Base-by-base conservation (phyloP, 352 stramenopile genomes). In the Pythium myriotylum region DNA sequence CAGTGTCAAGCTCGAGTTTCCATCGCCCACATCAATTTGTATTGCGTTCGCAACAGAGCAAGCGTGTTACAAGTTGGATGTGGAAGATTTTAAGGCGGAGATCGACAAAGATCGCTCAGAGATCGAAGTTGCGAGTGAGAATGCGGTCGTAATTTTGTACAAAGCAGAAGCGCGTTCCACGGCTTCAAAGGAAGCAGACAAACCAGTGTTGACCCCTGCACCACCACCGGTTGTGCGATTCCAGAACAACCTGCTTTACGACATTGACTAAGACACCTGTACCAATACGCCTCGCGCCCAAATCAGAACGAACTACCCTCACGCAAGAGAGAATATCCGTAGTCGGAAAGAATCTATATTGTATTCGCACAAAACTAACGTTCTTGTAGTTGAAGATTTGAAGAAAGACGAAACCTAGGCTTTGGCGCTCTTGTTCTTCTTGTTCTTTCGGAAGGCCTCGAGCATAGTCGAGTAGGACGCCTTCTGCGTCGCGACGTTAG, bases 391-490 rank as follows among this genome's bases (percentile, higher is more conserved):
- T 22, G 23, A 39, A 39, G 26, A 39, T 20, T 24, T 32, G 23
- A 20, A 52, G 14, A 4, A n/a, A 40, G 24, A 37, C 9, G 23
- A 22, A 27, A 6, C 10, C 45, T 57, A 68, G 24, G 43, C 52
- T 52, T 50, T 59, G 17, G 32, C 20, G 17, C 29, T 59, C 42
- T 62, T 65, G 62, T 46, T 66, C 67, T 73, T 63, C 59, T 75
- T 77, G 48, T 64, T 77, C 64, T 84, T 83, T 56, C 78, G 76
- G 55, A 91, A 87, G 26, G 77, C 75, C 56, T 81, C 77, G 23
- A 88, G 64, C 63, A 91, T 68, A 51, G 79, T 89, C 33, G 82
- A 84, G 71, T 91, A 91, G 51, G 79, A 87, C 59, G 85, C 66
- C 65, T 87, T 75, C 55, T 85, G 77, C 59, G 82, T 59, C 51